These are phyloP conservation scores for Exophiala sp. DNA, from an alignment of 2,329 filamentous ascomycete species.

Conservation along the genomic window DNA sequence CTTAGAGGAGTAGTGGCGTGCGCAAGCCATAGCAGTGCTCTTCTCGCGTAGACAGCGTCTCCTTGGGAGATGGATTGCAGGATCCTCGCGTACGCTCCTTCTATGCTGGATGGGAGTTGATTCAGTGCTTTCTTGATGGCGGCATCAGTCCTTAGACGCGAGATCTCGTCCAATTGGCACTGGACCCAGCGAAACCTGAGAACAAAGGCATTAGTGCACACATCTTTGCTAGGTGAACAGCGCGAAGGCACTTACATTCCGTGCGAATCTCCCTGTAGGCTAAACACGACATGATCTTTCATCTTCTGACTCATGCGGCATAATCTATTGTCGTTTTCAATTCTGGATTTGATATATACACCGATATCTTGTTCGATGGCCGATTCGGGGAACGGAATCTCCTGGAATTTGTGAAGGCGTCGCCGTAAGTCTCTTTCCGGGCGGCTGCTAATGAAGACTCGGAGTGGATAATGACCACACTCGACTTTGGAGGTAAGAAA, in stretches of 20 bases:
- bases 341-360: conserved; percentile 16
- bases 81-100: conserved; percentile 21
- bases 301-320: conserved; percentile 15
- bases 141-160: conserved; percentile 13
- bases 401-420: conserved; percentile 3
- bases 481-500: conserved; percentile 15
- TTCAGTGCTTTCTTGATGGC: conserved; percentile 18
- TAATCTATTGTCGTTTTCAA: conserved; percentile 8
- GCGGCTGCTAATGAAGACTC: conserved; percentile 19
- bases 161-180: conserved; percentile 24
- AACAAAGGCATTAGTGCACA: not conserved
- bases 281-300: conserved; percentile 15
- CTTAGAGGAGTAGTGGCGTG: conserved; percentile 17
- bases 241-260: conserved; percentile 16
- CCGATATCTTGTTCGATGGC: conserved; percentile 18
- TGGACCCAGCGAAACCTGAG: conserved; percentile 27
- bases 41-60: conserved; percentile 16
- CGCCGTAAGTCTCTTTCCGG: conserved; percentile 15
- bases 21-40: conserved; percentile 21
- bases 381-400: conserved; percentile 12
- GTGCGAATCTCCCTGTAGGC: conserved; percentile 9
- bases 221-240: not conserved
- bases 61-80: conserved; percentile 13
- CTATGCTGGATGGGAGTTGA: conserved; percentile 17
- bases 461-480: conserved; percentile 8